Percentiles rank a stretch among this genome's conserved stretches.
phyloP scores from a whole-genome alignment of 495 filamentous ascomycete genomes.

The Melanomma pulvis-pyrius region DNA sequence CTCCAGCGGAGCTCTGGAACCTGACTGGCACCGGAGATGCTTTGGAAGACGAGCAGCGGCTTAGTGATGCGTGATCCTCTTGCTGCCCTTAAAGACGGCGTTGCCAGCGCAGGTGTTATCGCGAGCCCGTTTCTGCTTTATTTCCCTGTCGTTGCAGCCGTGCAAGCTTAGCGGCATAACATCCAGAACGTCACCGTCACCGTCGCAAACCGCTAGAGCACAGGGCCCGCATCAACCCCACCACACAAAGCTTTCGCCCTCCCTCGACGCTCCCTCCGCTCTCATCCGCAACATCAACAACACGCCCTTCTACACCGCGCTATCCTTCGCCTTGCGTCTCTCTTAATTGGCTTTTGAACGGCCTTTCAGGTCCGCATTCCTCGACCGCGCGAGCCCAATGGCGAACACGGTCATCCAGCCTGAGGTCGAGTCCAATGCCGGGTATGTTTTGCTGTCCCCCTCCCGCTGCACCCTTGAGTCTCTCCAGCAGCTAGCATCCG shows the following conservation, averaged over 20 bases:
- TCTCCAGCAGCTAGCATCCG: not conserved
- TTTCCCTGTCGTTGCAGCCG: not conserved
- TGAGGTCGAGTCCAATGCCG: constrained; percentile 53
- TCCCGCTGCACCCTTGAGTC: constrained; percentile 3
- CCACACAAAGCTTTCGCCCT: constrained; percentile 19
- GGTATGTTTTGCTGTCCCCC: constrained; percentile 14
- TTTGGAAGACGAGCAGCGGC: constrained; percentile 33
- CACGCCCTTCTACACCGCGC: not conserved
- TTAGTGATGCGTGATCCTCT: constrained; percentile 36
- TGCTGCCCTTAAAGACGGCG: constrained; percentile 29
- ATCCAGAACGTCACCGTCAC: constrained; percentile 9
- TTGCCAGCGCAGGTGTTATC: not conserved
- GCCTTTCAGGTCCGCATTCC: constrained; percentile 17
- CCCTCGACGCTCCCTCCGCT: constrained; percentile 14
- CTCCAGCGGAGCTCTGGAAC: constrained; percentile 20
- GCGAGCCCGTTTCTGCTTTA: not conserved
- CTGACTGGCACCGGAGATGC: constrained; percentile 34
- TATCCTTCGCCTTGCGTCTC: not conserved
- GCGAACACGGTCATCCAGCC: constrained; percentile 64
- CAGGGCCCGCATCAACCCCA: constrained; percentile 31
- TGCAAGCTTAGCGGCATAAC: not conserved
- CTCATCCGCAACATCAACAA: constrained; percentile 13
- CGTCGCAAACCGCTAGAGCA: constrained; percentile 22
- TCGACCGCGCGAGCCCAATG: constrained; percentile 49
- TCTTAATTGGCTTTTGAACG: constrained; percentile 11